Base-by-base conservation (phyloP, 257 asterid species). In the Perilla frutescens region DNA sequence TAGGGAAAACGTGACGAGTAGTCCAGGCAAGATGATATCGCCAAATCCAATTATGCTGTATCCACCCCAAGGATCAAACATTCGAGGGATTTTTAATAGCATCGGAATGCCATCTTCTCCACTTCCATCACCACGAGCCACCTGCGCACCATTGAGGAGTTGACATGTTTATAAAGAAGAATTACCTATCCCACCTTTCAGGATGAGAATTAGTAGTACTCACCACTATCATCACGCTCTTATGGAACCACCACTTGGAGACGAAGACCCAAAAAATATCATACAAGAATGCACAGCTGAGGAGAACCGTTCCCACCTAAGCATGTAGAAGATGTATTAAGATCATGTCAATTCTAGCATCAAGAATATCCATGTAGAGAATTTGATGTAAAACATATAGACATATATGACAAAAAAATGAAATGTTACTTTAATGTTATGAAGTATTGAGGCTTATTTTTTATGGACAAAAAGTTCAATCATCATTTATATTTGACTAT, bases 191-290 rank as follows among this genome's bases (percentile, higher is more conserved):
- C 29, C 29, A 45, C 49, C 61, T 36, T 56, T 55, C 32, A 29
- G 69, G 54, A 59, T 45, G 10, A 50, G 9, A 62, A 57, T 3
- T 14, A 57, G 41, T 59, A 66, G 41, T 59, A 66, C 90, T 79
- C 73, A 95, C 99, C 93, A 95, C 99, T 79, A 95, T 95, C 99
- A 95, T 95, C 59, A 95, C 97, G 45, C 99, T 95, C 90, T 95
- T 86, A 15, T 92, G 86, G 88, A 95, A 95, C 97, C 86, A 84
- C 92, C 80, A 74, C 76, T 95, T 89, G 56, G 99, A 89, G 81
- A 90, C 76, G 58, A 95, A 95, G 73, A 95, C 99, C 99, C 99
- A 95, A 73, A 92, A 90, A 8, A 95, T 93, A 81, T 95, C 99
- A 40, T 95, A 95, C 72, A 95, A 72, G 86, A 95, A 90, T 4